Evolutionary conservation across 2,329 filamentous ascomycete species (phyloP), one percentile per base, ranked within the genome.

Genomic region (Aspergillus clavatus): DNA sequence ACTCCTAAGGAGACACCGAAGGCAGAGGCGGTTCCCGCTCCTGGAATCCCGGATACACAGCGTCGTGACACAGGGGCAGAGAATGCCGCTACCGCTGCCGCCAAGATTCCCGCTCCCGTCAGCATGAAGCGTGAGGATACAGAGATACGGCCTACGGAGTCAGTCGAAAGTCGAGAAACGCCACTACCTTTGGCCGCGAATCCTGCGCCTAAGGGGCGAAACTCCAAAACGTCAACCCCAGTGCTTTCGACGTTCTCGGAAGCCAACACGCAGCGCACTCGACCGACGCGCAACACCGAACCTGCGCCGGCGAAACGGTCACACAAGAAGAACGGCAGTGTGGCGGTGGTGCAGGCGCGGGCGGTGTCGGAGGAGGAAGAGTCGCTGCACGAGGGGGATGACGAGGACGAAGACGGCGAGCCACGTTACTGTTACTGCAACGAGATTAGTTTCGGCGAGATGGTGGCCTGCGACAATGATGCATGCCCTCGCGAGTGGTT

Each of bases 391-490:
- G 74, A 73, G 19, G 73, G 72, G 1, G 83, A 81, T 10, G 81
- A 82, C 6, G 81, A 85, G 27, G 74, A 76, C 28, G 83, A 85
- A 49, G 80, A 78, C 3, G 81, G 86, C 52, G 86, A 90, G 62
- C 84, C 82, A 28, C 75, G 81, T 11, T 90, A 90, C 65, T 89
- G 87, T 66, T 87, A 87, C 68, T 89, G 87, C 65, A 85, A 89
- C 56, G 79, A 83, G 38, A 82, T 89, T 43, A 89, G 85, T 58
- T 90, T 89, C 60, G 86, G 87, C 16, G 86, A 88, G 68, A 90
- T 90, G 87, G 85, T 90, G 35, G 87, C 84, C 2, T 90, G 86
- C 60, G 87, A 90, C 62, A 82, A 81, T 6, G 79, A 84, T 47
- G 79, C 80, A 39, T 90, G 87, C 67, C 77, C 80, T 54, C 77